Percentiles rank a stretch among this genome's conserved stretches.
Evolutionary conservation across 2,329 filamentous ascomycete genomes (phyloP).

Genomic region (Alternaria metachromatica): DNA sequence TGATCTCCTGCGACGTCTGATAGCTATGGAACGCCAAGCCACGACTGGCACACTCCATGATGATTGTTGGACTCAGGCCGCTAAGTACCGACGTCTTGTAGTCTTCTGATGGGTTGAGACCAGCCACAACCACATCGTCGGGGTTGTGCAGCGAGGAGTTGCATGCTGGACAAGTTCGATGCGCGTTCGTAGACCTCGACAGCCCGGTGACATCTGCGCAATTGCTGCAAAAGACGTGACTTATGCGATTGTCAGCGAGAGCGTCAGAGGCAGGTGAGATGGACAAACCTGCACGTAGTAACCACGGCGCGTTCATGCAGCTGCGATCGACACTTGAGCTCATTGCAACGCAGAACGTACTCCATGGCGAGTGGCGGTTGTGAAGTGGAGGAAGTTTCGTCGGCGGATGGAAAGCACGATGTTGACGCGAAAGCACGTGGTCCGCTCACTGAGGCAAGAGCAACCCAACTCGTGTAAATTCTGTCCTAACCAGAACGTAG

Average conservation of each 20-base stretch:
- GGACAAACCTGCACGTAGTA: constrained; percentile 80
- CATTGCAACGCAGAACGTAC: constrained; percentile 77
- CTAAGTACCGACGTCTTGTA: constrained; percentile 88
- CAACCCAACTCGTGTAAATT: not conserved
- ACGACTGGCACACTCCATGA: constrained; percentile 85
- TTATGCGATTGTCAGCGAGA: constrained; percentile 46
- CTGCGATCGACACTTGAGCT: constrained; percentile 74
- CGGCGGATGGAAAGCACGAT: constrained; percentile 2
- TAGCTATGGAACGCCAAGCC: constrained; percentile 87
- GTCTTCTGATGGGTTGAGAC: constrained; percentile 81
- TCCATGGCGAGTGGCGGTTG: constrained; percentile 65
- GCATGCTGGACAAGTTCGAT: constrained; percentile 78
- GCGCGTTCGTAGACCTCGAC: constrained; percentile 59
- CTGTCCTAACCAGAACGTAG: not conserved
- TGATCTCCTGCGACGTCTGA: constrained; percentile 81
- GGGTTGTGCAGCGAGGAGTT: constrained; percentile 69
- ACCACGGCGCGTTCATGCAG: constrained; percentile 77
- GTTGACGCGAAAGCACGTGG: constrained; percentile 15
- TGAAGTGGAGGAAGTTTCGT: not conserved
- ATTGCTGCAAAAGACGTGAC: constrained; percentile 83
- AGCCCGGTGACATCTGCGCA: constrained; percentile 74
- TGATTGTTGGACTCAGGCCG: constrained; percentile 77
- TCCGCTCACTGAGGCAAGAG: constrained; percentile 19
- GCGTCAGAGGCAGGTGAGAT: not conserved
- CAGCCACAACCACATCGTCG: constrained; percentile 75